Evolutionary conservation across 805 yeast genomes (phyloP), one percentile per base, ranked within the genome.

Genomic region (Starmerella tilneyi): DNA sequence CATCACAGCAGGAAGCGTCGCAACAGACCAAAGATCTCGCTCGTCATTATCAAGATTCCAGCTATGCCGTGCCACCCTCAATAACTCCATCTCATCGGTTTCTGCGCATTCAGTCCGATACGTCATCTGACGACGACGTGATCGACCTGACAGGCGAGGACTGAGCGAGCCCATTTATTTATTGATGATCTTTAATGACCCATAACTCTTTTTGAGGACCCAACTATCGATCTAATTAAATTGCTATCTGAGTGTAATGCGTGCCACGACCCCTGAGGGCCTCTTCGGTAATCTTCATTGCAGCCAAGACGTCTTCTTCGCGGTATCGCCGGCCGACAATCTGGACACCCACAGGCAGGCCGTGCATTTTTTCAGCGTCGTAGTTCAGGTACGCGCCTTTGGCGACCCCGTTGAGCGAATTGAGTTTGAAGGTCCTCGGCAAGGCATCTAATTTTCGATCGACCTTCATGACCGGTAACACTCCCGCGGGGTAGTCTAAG

Each of bases 291-390:
- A 64, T 56, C 47, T 64, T 61, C 72, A 74, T 68, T 55, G 74
- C 68, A 43, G 63, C 66, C 33, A 77, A 56, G 4, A 69, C 74
- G 56, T 76, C 77, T 55, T 80, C 80, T 51, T 75, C 69, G 53
- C 76, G 72, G 16, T 70, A 65, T 43, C 75, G 68, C 46, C 68
- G 67, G n/a, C 81, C 76, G 3, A 79, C 75, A 24, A 81, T 63
- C 59, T 80, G 85, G n/a, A 81, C 62, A 16, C 78, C 74, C 12
- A 76, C 78, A 0, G 84, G 79, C 45, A 78, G 74, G 1, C 52
- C 54, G 13, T 43, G 30, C 58, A 70, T 66, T 49, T 71, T 71
- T 42, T 63, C 69, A 1, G 79, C 71, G 50, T 75, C 70, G 60
- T 75, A 78, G 41, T 67, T 58, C 24, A 63, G 59, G 52, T 68